phyloP scores from a whole-genome alignment of 345 rosid genomes.

The Syzygium aqueum region DNA sequence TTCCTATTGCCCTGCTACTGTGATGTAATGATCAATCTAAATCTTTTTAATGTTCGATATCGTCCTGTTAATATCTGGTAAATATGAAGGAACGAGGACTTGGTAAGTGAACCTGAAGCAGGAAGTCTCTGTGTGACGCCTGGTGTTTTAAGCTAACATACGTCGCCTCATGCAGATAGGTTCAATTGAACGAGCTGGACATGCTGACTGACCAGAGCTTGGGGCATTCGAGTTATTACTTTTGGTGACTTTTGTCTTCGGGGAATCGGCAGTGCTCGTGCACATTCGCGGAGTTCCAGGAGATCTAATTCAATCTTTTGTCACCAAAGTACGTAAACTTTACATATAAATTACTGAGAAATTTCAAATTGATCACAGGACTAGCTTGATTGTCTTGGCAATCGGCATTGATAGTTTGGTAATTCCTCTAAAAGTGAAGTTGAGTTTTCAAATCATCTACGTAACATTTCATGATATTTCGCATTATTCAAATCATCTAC shows the following conservation, averaged over 20 bases:
- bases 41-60: background rate
- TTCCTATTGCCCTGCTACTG: background rate
- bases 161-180: background rate
- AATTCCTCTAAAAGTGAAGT: background rate
- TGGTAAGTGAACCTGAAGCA: background rate
- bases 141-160: background rate
- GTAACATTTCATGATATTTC: background rate
- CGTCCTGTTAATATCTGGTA: background rate
- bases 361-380: background rate
- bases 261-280: background rate
- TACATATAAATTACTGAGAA: background rate
- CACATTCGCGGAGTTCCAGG: background rate
- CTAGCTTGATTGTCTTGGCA: background rate
- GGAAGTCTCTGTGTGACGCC: background rate
- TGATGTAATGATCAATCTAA: background rate
- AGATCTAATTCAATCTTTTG: background rate
- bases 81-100: background rate
- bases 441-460: background rate
- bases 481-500: background rate
- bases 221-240: background rate
- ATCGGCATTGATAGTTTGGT: background rate
- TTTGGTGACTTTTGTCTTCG: background rate
- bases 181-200: background rate
- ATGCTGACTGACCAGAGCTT: accelerated
- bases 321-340: background rate